Evolutionary conservation across 495 filamentous ascomycete species (phyloP).

Genomic region (Neurospora sp.): DNA sequence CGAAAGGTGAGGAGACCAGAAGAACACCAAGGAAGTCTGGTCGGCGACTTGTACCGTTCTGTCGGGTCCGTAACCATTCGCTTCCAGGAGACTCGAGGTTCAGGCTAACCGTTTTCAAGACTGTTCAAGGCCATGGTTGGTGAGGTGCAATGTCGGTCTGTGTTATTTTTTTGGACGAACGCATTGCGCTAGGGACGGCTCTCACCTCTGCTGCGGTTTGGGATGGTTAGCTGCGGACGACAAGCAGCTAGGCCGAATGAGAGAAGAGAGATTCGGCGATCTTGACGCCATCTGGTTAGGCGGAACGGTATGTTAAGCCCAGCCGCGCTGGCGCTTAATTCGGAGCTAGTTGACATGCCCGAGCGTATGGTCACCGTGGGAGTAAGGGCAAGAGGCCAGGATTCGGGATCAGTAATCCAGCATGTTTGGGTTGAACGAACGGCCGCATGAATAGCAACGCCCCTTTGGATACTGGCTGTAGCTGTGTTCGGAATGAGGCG

Average conservation of each 20-base stretch:
- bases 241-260: background rate
- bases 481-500: background rate
- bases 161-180: background rate
- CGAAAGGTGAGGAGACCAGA: background rate
- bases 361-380: background rate
- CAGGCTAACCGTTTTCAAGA: background rate
- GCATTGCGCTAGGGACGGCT: background rate
- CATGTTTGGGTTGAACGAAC: background rate
- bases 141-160: background rate
- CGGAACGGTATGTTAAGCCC: background rate
- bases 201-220: background rate
- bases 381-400: background rate
- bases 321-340: background rate
- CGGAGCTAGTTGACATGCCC: background rate
- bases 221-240: background rate
- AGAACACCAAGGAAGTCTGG: background rate
- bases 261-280: background rate
- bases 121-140: background rate
- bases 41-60: constrained; percentile 1
- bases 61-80: background rate
- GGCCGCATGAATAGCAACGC: background rate
- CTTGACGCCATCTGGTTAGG: background rate
- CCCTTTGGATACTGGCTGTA: background rate
- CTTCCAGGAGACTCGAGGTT: background rate
- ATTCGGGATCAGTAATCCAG: background rate